Evolutionary conservation across 192 early-diverging fungal species (phyloP).

Genomic region (Cetraspora pellucida): DNA sequence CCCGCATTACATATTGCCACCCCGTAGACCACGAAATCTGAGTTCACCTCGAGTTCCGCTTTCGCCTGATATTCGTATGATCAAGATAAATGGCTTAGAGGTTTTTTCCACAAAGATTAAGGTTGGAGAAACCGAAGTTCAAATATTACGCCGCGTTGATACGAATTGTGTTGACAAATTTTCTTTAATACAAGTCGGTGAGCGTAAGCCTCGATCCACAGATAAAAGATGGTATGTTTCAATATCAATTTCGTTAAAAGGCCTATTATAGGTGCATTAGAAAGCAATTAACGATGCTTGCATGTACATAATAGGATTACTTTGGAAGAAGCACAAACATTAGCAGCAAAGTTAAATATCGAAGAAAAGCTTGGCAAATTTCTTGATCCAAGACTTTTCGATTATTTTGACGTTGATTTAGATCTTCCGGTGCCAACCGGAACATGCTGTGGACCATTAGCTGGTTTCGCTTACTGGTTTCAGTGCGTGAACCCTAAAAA

Average conservation of each 20-base stretch:
- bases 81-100: neutral
- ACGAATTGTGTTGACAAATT: constrained; percentile 4
- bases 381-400: constrained; percentile 8
- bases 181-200: constrained; percentile 4
- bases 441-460: neutral
- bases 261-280: neutral
- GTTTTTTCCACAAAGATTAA: constrained; percentile 5
- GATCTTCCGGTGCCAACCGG: neutral
- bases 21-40: neutral
- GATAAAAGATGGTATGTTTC: constrained; percentile 13
- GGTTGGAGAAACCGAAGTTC: neutral
- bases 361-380: neutral
- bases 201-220: neutral
- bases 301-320: neutral
- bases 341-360: constrained; percentile 5
- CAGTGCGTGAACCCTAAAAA: constrained; percentile 11
- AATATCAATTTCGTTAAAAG: neutral
- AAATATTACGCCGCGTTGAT: neutral
- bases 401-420: constrained; percentile 17
- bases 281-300: neutral
- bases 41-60: neutral
- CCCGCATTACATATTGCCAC: neutral
- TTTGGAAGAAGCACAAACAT: neutral
- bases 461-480: constrained; percentile 6
- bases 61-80: neutral